Evolutionary conservation across 2,329 filamentous ascomycete genomes (phyloP), one percentile per base, ranked within the genome.

Genomic region (Botrytis paeoniae): DNA sequence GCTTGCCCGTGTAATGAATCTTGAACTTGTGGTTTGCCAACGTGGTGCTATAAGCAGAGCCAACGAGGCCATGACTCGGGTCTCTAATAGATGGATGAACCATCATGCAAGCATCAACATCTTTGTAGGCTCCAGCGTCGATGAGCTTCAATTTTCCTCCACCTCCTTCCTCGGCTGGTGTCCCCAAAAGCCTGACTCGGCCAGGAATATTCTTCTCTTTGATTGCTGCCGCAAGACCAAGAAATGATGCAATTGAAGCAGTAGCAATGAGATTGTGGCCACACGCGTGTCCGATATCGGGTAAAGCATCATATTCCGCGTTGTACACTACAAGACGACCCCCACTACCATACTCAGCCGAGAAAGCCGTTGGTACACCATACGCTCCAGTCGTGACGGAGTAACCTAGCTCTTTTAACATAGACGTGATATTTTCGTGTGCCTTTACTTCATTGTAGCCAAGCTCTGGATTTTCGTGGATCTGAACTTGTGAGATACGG

Each of bases 301-400:
- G 82, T 0, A 84, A 77, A 1, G 85, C 85, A 73, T 87, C 85
- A 70, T 86, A 86, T 77, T 86, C 85, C 54, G 82, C 83, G 74
- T 84, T 85, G 74, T 83, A 81, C 10, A 82, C 78, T 32, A 85
- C 78, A 1, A 84, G 80, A 1, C 82, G 81, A 4, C 84, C 84
- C 3, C 86, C 86, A 22, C 80, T 77, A 20, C 83, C 81, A 54
- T 80, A 79, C 22, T 83, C 80, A 20, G 83, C 84, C 54, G 84
- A 83, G 75, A 89, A 89, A 1, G 86, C 82, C 0, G 87, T 89
- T 18, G 83, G 81, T 0, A 89, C 74, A 4, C 85, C 86, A 76
- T 86, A 86, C 0, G 86, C 84, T 69, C 86, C 83, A 0, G 83
- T 83, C 7, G 81, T 85, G 10, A 88, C 85, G 0, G 77, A 73